These are phyloP conservation scores for Candida jianshihensis DNA, from an alignment of 805 yeast genomes.

Conservation along the genomic window DNA sequence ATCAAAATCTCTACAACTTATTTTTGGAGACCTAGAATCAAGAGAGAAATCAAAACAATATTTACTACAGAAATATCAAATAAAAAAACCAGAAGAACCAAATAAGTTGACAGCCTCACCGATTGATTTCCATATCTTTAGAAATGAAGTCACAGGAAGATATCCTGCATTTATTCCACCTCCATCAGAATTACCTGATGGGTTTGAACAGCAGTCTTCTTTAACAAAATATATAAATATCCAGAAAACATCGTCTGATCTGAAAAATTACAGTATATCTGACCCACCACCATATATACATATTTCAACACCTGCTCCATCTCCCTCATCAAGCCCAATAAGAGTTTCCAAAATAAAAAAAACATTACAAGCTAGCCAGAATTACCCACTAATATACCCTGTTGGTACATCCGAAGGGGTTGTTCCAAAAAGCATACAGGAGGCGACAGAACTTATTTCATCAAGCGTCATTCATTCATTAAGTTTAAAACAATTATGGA, in stretches of 20 bases:
- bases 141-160: conserved; percentile 66
- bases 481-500: conserved; percentile 63
- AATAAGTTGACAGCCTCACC: conserved; percentile 56
- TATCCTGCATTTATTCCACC: conserved; percentile 67
- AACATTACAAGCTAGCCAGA: conserved; percentile 57
- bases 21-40: conserved; percentile 51
- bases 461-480: conserved; percentile 59
- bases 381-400: conserved; percentile 64
- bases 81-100: conserved; percentile 22
- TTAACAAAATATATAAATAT: conserved; percentile 52
- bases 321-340: conserved; percentile 59
- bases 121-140: conserved; percentile 73
- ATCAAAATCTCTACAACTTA: conserved; percentile 47
- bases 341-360: conserved; percentile 31
- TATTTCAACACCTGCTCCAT: conserved; percentile 84
- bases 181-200: conserved; percentile 37
- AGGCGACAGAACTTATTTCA: conserved; percentile 66
- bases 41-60: conserved; percentile 39
- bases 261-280: conserved; percentile 27
- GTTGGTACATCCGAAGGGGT: conserved; percentile 22
- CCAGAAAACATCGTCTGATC: conserved; percentile 36
- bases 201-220: conserved; percentile 43
- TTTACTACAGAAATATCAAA: conserved; percentile 34
- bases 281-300: conserved; percentile 50
- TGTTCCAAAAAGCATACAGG: conserved; percentile 70